Evolutionary conservation across 1,284 basidiomycete genomes (phyloP).

Genomic region (Lignosus rhinocerotis): DNA sequence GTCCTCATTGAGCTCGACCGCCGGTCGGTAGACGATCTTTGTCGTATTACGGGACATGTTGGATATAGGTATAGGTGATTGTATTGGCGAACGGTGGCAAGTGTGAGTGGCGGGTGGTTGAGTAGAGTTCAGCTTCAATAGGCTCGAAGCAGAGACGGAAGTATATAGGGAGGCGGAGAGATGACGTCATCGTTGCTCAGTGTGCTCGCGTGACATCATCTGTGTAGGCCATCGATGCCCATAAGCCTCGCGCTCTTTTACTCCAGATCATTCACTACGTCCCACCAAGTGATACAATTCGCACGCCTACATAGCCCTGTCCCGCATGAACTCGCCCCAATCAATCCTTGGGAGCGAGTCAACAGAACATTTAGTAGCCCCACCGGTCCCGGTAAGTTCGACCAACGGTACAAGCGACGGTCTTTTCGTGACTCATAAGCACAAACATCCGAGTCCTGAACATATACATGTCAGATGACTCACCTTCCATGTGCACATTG

Average conservation of each 20-base stretch:
- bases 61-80: constrained; percentile 1
- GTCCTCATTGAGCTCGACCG: constrained; percentile 67
- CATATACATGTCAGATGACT: constrained; percentile 17
- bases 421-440: constrained; percentile 12
- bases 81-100: neutral
- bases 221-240: constrained; percentile 21
- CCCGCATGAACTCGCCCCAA: constrained; percentile 12
- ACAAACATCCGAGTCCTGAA: neutral
- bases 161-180: constrained; percentile 15
- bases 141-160: neutral
- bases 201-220: constrained; percentile 26
- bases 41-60: constrained; percentile 44
- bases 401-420: constrained; percentile 33
- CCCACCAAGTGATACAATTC: neutral
- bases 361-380: neutral
- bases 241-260: neutral
- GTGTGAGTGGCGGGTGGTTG: neutral
- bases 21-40: constrained; percentile 79
- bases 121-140: constrained; percentile 1
- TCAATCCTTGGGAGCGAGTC: neutral
- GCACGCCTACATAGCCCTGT: neutral
- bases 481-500: constrained; percentile 93
- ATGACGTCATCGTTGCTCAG: constrained; percentile 18
- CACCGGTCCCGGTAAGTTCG: constrained; percentile 10
- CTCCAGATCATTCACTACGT: constrained; percentile 11